These are phyloP conservation scores for Calonectria pseudoreteaudii DNA, from an alignment of 2,329 filamentous ascomycete species.

Conservation along the genomic window DNA sequence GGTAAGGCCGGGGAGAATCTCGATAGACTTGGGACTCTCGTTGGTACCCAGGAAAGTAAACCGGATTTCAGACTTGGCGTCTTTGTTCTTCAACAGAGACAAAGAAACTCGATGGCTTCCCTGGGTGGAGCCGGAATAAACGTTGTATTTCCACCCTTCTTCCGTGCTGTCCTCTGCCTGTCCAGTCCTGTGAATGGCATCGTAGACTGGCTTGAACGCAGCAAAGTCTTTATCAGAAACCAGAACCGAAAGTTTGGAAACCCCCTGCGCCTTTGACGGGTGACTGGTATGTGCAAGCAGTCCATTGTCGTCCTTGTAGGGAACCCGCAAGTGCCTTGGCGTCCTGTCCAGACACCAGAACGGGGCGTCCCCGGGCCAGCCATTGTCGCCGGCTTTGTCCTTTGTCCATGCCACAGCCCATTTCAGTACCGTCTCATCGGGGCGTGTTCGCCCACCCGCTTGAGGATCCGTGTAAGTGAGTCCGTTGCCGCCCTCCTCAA, in stretches of 20 bases:
- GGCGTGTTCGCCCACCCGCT: constrained; percentile 64
- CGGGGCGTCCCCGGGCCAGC: constrained; percentile 64
- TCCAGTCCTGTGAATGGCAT: constrained; percentile 40
- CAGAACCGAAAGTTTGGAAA: constrained; percentile 57
- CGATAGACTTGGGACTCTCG: constrained; percentile 37
- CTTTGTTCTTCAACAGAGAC: constrained; percentile 11
- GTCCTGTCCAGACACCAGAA: constrained; percentile 77
- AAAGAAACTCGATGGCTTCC: constrained; percentile 32
- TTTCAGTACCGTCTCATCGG: constrained; percentile 67
- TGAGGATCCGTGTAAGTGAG: constrained; percentile 61
- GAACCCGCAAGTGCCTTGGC: constrained; percentile 65
- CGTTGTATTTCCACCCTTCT: constrained; percentile 32
- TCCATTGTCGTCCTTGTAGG: constrained; percentile 46
- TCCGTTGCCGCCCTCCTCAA: constrained; percentile 46
- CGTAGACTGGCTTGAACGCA: constrained; percentile 39
- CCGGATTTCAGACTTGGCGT: constrained; percentile 28
- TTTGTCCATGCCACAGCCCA: constrained; percentile 68
- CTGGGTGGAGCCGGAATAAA: constrained; percentile 27
- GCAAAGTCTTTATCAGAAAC: constrained; percentile 40
- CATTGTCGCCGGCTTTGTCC: constrained; percentile 29
- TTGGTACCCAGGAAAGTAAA: constrained; percentile 37
- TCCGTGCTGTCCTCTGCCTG: not conserved
- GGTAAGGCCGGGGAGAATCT: constrained; percentile 37
- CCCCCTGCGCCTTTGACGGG: constrained; percentile 62
- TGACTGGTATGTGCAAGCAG: constrained; percentile 53